These are phyloP conservation scores for Astrothelium subdiscretum DNA, from an alignment of 495 filamentous ascomycete genomes.

Conservation along the genomic window DNA sequence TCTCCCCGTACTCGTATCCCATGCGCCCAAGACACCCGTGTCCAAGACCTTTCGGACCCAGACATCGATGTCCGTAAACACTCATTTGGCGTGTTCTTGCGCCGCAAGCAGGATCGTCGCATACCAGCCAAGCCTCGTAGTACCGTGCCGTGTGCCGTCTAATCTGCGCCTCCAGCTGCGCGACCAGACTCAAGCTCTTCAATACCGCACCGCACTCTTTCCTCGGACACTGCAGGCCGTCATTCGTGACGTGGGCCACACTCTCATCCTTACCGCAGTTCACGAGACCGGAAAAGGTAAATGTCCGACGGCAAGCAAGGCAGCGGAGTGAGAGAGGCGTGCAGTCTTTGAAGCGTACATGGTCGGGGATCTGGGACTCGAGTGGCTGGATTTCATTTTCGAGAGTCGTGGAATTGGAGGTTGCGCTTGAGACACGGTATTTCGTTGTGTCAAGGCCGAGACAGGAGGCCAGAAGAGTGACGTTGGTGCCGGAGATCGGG, in stretches of 20 bases:
- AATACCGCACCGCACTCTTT: constrained; percentile 49
- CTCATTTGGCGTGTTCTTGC: constrained; percentile 81
- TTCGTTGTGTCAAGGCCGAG: constrained; percentile 83
- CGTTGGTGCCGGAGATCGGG: constrained; percentile 84
- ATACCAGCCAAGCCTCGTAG: constrained; percentile 85
- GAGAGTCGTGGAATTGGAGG: constrained; percentile 22
- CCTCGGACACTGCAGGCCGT: constrained; percentile 65
- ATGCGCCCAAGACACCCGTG: constrained; percentile 77
- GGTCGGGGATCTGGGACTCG: constrained; percentile 87
- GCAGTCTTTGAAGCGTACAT: constrained; percentile 70
- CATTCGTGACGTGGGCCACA: constrained; percentile 42
- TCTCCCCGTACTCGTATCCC: constrained; percentile 79
- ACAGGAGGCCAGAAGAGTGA: constrained; percentile 78
- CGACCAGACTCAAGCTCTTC: constrained; percentile 59
- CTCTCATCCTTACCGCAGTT: constrained; percentile 24
- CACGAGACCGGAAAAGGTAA: constrained; percentile 63
- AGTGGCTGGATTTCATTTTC: constrained; percentile 62
- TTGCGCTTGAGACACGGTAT: constrained; percentile 53
- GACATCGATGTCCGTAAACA: constrained; percentile 81
- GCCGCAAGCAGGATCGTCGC: constrained; percentile 77
- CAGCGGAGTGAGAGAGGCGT: constrained; percentile 66
- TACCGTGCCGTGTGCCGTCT: constrained; percentile 67
- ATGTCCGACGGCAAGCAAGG: constrained; percentile 59
- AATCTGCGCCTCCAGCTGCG: constrained; percentile 77
- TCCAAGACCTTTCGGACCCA: constrained; percentile 73